Evolutionary conservation across 1,284 basidiomycete species (phyloP), one percentile per base, ranked within the genome.

Genomic region (Xerocomus tenax): DNA sequence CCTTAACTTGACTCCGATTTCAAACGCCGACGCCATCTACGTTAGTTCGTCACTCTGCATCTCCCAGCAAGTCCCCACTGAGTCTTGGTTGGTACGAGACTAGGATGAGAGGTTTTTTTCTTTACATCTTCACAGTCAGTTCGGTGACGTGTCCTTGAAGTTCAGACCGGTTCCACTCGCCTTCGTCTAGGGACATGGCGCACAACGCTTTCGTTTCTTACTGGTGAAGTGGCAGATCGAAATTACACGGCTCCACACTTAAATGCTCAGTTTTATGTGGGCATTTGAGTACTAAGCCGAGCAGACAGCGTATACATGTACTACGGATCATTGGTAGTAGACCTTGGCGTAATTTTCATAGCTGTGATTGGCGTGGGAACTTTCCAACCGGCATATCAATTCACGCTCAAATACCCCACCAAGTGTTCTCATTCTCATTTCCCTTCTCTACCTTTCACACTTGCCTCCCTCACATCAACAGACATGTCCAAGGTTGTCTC

Each of bases 221-320:
- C 81, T 76, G 71, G 81, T 70, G 67, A 62, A 60, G 79, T 84
- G 82, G 81, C 72, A 84, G 74, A 84, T 57, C 16, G 42, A 59
- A 43, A 39, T 45, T 55, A 69, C 74, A 68, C 72, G 74, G 75
- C n/a, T 84, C 82, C 82, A 84, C 81, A 72, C 82, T 84, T 77
- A 79, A 76, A 71, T 75, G 74, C 63, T 73, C 75, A 74, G 64
- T 64, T 71, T 65, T 62, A 21, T 35, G 67, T 83, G 82, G 77
- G 61, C 73, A 74, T 75, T 78, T 74, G 80, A 82, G 81, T 82
- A 84, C 81, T 84, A 84, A 81, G 71, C 74, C 70, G 67, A 69
- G 78, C 70, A 66, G 54, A 84, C 70, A 82, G 3, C 12, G 12
- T 6, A 13, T 29, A 8, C 12, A 13, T 23, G 18, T 38, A 25